Evolutionary conservation across 768 basidiomycete species (phyloP).

Genomic region (Rhizopogon salebrosus): DNA sequence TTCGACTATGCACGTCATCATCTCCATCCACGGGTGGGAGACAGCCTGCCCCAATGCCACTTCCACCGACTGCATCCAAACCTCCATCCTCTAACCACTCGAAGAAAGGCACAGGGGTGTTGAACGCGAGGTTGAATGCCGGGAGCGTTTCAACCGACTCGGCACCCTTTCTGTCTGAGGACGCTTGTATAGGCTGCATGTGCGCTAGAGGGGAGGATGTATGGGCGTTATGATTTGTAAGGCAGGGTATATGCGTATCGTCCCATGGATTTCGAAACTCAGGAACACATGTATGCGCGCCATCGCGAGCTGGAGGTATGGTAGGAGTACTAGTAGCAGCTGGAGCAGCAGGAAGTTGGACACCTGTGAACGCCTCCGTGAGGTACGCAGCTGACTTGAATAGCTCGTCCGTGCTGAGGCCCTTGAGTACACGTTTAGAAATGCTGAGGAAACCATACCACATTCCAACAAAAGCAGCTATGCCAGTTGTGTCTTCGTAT

Average conservation of each 20-base stretch:
- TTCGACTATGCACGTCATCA: not conserved
- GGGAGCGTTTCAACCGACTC: constrained; percentile 21
- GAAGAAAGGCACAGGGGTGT: constrained; percentile 50
- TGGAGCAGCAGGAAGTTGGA: constrained; percentile 12
- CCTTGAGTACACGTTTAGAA: not conserved
- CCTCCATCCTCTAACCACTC: constrained; percentile 68
- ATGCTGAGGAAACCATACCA: constrained; percentile 37
- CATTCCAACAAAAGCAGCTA: constrained; percentile 46
- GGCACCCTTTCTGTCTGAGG: not conserved
- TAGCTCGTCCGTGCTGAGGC: constrained; percentile 63
- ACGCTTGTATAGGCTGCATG: not conserved
- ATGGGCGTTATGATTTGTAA: not conserved
- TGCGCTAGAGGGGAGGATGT: not conserved
- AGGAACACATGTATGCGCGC: not conserved
- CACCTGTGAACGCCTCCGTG: constrained; percentile 53
- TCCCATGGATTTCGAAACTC: not conserved
- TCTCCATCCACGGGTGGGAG: not conserved
- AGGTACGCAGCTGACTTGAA: constrained; percentile 73
- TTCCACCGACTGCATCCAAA: constrained; percentile 22
- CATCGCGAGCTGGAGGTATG: not conserved
- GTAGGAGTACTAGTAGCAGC: too few species aligned
- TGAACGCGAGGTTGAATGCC: constrained; percentile 73
- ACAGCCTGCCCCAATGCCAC: constrained; percentile 14
- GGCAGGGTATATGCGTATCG: not conserved
- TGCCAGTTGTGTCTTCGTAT: constrained; percentile 60